Base-by-base conservation (phyloP, 176 grass and related monocot species). In the Puya raimondii region DNA sequence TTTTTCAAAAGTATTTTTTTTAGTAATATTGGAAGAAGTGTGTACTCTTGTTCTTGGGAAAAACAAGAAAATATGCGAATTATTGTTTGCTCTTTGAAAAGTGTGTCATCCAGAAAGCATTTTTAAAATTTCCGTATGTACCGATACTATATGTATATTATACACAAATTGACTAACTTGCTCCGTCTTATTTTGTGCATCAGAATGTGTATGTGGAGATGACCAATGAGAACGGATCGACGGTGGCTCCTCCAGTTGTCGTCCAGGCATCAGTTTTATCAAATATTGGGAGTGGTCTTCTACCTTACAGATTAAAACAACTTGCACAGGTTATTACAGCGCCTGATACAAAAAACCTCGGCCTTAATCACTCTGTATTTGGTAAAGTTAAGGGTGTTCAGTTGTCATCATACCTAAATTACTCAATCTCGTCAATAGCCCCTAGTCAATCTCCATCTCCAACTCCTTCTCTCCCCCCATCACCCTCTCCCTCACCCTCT, bases 341-440 rank as follows among this genome's bases (percentile, higher is more conserved):
- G 67, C 82, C 73, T 23, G 53, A 80, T 66, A 64, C 14, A 8
- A 85, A 73, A 59, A 91, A 91, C 66, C 85, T 91, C 70, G 89
- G 89, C 42, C 89, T 91, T 51, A 91, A 91, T 69, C 80, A 91
- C 70, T 83, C 89, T 72, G 85, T 91, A 75, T 91, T 91, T 78
- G 89, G 89, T 80, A 85, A 88, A 73, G 85, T 91, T 78, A 91
- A 91, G 69, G 79, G 83, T 75, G 85, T 91, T 76, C 85, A 85
- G 48, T 75, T 91, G 51, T 91, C 89, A 68, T 85, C 89, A 6
- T 91, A 83, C 70, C 64, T 91, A 70, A 72, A 85, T 12, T 57
- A 80, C 70, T 78, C 64, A 4, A 82, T 91, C 66, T 85, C 89
- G 65, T 77, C 81, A 64, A 50, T 78, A 13, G 73, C 89, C 66